phyloP scores from a whole-genome alignment of 83 land plant species.

The Diphasiastrum complanatum region DNA sequence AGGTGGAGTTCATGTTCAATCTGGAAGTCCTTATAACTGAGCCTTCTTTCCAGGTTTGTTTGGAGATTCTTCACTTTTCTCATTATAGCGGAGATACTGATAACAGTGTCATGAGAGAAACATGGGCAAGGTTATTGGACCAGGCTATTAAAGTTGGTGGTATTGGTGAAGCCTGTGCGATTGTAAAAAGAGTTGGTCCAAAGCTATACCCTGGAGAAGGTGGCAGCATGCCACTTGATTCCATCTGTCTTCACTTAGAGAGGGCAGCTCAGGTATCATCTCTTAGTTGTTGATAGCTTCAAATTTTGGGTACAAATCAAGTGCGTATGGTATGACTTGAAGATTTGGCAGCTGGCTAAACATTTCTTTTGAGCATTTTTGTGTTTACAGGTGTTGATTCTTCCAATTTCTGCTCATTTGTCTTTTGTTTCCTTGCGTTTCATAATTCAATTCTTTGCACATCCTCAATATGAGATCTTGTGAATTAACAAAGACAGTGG shows the following conservation, averaged over 20 bases:
- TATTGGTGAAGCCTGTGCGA: constrained; percentile 87
- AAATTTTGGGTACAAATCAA: too few relatives aligned
- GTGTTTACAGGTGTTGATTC: too few relatives aligned
- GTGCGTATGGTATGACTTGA: too few relatives aligned
- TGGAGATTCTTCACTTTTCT: constrained; percentile 94
- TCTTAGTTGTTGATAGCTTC: not conserved
- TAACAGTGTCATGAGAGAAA: constrained; percentile 76
- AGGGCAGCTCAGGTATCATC: constrained; percentile 78
- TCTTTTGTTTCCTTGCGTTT: too few relatives aligned
- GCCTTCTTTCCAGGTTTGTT: constrained; percentile 57
- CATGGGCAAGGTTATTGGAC: constrained; percentile 90
- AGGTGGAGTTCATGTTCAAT: not conserved
- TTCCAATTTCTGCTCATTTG: too few relatives aligned
- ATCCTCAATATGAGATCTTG: too few relatives aligned
- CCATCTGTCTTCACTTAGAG: constrained; percentile 93
- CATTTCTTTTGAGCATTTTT: too few relatives aligned
- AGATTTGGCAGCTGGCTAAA: too few relatives aligned
- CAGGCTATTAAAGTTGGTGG: constrained; percentile 83
- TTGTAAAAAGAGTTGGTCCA: constrained; percentile 81
- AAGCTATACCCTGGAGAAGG: constrained; percentile 90
- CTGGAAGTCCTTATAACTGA: not conserved
- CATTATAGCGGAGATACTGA: constrained; percentile 85
- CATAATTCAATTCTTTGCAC: too few relatives aligned
- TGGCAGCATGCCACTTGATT: constrained; percentile 77
- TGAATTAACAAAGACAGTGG: too few relatives aligned